A percentile compares a stretch with the other conserved stretches of the same genome.
phyloP scores from a whole-genome alignment of 1,284 basidiomycete genomes.

The Rhodotorula mucilaginosa region DNA sequence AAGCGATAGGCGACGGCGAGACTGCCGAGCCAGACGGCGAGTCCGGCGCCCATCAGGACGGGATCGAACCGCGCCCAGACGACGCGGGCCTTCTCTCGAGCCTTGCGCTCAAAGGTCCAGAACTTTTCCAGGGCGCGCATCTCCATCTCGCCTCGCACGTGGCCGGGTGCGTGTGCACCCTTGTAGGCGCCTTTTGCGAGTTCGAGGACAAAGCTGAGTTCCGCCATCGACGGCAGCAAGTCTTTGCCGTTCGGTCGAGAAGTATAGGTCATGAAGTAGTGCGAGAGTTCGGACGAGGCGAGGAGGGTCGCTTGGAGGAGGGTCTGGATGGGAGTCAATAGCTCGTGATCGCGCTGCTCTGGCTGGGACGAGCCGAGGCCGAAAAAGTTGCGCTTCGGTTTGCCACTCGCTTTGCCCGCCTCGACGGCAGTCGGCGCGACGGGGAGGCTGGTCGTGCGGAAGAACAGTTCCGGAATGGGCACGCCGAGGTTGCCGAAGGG shows the following conservation, averaged over 20 bases:
- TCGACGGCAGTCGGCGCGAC: slow-evolving; percentile 16
- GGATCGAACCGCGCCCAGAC: slow-evolving; percentile 96
- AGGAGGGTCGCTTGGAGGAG: slow-evolving; percentile 65
- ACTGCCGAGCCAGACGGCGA: slow-evolving; percentile 51
- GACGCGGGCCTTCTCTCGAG: slow-evolving; percentile 53
- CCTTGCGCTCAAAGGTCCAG: slow-evolving; percentile 29
- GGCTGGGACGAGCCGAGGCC: slow-evolving; percentile 12
- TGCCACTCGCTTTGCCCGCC: neutral
- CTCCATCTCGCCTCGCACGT: slow-evolving; percentile 26
- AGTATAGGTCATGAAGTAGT: slow-evolving; percentile 73
- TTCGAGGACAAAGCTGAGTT: slow-evolving; percentile 42
- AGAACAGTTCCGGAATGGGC: slow-evolving; percentile 86
- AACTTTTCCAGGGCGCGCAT: slow-evolving; percentile 32
- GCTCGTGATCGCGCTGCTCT: slow-evolving; percentile 20
- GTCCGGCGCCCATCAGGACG: slow-evolving; percentile 66
- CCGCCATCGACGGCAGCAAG: slow-evolving; percentile 52
- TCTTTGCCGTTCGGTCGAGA: slow-evolving; percentile 65
- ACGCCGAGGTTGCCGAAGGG: slow-evolving; percentile 93
- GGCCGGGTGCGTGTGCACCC: slow-evolving; percentile 36
- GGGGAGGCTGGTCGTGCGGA: slow-evolving; percentile 22
- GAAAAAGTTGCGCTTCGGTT: slow-evolving; percentile 25
- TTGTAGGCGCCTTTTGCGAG: slow-evolving; percentile 34
- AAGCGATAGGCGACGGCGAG: slow-evolving; percentile 48
- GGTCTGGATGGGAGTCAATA: slow-evolving; percentile 40
- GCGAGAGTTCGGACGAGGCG: slow-evolving; percentile 73